These are phyloP conservation scores for Ilex paraguariensis DNA, from an alignment of 305 asterid genomes.

Conservation along the genomic window DNA sequence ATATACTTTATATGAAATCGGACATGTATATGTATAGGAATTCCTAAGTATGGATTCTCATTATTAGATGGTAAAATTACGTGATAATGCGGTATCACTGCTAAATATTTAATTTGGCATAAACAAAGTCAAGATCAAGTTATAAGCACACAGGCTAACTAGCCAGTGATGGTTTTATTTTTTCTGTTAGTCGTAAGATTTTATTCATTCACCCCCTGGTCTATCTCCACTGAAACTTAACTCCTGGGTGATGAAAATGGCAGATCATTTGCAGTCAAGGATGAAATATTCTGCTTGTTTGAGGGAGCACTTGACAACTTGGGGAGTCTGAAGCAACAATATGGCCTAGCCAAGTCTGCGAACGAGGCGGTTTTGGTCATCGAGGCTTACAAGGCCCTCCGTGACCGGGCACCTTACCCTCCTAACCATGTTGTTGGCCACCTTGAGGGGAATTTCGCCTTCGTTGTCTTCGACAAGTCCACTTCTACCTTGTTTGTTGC, in stretches of 20 bases:
- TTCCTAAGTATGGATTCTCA: no score
- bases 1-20: no score
- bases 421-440: slow-evolving; percentile 93
- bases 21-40: no score
- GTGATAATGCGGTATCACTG: no score
- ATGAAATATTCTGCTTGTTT: slow-evolving; percentile 91
- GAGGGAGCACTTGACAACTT: slow-evolving; percentile 89
- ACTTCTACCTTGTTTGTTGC: slow-evolving; percentile 93
- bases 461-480: slow-evolving; percentile 79
- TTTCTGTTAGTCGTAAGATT: no score
- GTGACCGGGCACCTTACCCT: slow-evolving; percentile 98
- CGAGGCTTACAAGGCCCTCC: slow-evolving; percentile 93
- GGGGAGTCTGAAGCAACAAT: slow-evolving; percentile 89
- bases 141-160: no score
- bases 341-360: slow-evolving; percentile 86
- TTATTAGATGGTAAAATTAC: no score
- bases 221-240: no score
- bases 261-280: slow-evolving; percentile 95
- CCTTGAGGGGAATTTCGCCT: slow-evolving; percentile 85
- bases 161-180: no score
- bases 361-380: slow-evolving; percentile 89
- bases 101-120: no score
- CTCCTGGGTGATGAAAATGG: slow-evolving; percentile 6
- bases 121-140: no score
- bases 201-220: no score